Percentiles rank a stretch among this genome's conserved stretches.
These are phyloP conservation scores for Stagonosporopsis vannaccii DNA, from an alignment of 2,329 filamentous ascomycete species.

Conservation along the genomic window DNA sequence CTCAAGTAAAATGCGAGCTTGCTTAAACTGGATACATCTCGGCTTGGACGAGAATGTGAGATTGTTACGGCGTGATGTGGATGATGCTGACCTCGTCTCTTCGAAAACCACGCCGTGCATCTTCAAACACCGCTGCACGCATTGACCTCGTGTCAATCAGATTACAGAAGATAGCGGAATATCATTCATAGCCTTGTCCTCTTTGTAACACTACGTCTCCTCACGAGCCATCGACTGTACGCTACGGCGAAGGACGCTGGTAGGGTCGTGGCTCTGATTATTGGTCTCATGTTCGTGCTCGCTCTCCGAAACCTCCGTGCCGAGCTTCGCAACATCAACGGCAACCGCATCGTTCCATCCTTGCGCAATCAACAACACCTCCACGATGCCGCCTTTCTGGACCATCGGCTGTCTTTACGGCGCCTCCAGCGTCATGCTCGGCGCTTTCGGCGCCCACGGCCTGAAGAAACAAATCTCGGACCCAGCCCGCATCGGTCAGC, in stretches of 20 bases:
- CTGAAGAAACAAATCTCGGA: conserved; percentile 68
- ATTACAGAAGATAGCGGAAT: no score
- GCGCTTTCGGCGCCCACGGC: conserved; percentile 73
- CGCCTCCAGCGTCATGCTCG: conserved; percentile 66
- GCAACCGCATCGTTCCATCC: background rate
- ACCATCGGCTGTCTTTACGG: conserved; percentile 69
- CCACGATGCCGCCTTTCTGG: conserved; percentile 60
- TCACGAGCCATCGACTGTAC: no score
- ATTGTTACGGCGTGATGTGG: no score
- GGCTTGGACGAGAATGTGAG: no score
- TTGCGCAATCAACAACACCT: background rate
- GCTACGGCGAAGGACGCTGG: background rate
- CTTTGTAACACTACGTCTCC: no score
- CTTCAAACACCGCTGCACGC: no score
- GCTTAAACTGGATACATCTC: no score
- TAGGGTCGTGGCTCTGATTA: background rate
- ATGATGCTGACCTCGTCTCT: no score
- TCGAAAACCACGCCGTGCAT: no score
- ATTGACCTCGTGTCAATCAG: no score
- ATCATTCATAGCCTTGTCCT: no score
- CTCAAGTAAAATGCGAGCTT: no score
- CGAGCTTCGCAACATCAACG: conserved; percentile 12
- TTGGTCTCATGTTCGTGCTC: conserved; percentile 5
- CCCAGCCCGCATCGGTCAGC: conserved; percentile 58
- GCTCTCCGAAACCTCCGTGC: conserved; percentile 28